Base-by-base conservation (phyloP, 768 basidiomycete genomes). In the Ramaria sp. region DNA sequence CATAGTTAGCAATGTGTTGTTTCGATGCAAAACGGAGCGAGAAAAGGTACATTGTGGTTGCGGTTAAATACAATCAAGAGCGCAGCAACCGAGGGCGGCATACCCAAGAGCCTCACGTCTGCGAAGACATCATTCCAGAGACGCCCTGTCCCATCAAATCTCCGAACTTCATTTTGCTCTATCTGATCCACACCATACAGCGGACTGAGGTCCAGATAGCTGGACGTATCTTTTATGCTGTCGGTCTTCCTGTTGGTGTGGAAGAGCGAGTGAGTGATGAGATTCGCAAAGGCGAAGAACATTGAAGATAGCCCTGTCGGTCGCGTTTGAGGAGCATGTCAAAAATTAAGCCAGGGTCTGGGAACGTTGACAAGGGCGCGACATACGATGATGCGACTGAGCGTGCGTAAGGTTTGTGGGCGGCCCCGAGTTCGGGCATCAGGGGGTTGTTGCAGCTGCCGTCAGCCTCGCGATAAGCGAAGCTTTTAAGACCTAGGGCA, bases 271-370 rank as follows among this genome's bases (percentile, higher is more conserved):
- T 91, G 88, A 62, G 86, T 88, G 59, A 90, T 73, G 57, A 89
- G 69, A 63, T 88, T 77, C 12, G 88, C 88, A 63, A 91, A 88
- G 0, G 87, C 84, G 62, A 89, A 91, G 70, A 89, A 85, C 19
- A 86, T 69, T 58, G 79, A 77, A 13, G 83, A 86, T 47, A 13
- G 9, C 63, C 49, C 60, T 61, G 50, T 38, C 24, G 19, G 37
- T 51, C 42, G 30, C 65, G 56, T 59, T 64, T 69, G 41, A 91
- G 71, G 13, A 91, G 79, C 1, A 75, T 74, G 63, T 91, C 87
- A 60, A 89, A 91, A 5, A 91, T 74, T 7, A 85, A 67, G 4
- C 75, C 78, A n/a, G 88, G 69, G 60, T 86, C 82, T 0, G 87
- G 87, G 48, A 88, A 75, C 10, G 73, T 68, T 15, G 73, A 65